Evolutionary conservation across 2,329 filamentous ascomycete species (phyloP), one percentile per base, ranked within the genome.

Genomic region (Botrytis pseudocinerea): DNA sequence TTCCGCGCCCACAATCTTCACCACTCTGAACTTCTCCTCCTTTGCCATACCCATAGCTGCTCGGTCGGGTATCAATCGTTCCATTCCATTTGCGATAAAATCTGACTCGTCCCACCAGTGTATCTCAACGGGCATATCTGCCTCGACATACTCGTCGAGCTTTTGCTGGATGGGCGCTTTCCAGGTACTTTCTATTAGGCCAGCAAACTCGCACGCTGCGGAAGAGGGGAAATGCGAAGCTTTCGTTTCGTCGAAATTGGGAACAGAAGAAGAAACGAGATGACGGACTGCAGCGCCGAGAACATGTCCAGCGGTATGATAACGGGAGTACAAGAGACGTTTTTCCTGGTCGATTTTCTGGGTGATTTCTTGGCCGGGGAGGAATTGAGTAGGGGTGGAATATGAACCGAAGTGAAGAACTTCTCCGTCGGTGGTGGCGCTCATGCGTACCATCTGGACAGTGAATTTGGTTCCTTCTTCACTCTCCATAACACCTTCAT

Each of bases 221-320:
- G 87, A 86, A 76, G 89, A 89, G 0, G 92, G 92, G 76, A 90
- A 91, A 79, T 94, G 92, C 6, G 87, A 90, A 0, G 92, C 92
- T 80, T 94, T 94, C 20, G 89, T 82, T 79, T 94, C 92, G 88
- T 86, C 73, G 91, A 89, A 35, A 83, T 83, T 0, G 82, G 82
- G 80, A 70, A 88, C 80, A 2, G 84, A 81, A 74, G 87, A 85
- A 1, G 89, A 81, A 9, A 68, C 64, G 0, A 92, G 84, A 70
- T 86, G 83, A 1, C 88, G 85, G n/a, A 93, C 89, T 0, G 92
- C 91, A 0, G 89, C 82, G 4, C 92, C 91, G 1, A 94, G 85
- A 4, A 93, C 87, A 77, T 94, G 92, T 48, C 92, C 92, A 0
- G 91, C 92, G 0, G 92, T 93, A 81, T 94, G 92, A 0, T 91